A percentile compares a stretch with the other conserved stretches of the same genome.
Evolutionary conservation across 345 rosid species (phyloP).

Genomic region (Orychophragmus violaceus): DNA sequence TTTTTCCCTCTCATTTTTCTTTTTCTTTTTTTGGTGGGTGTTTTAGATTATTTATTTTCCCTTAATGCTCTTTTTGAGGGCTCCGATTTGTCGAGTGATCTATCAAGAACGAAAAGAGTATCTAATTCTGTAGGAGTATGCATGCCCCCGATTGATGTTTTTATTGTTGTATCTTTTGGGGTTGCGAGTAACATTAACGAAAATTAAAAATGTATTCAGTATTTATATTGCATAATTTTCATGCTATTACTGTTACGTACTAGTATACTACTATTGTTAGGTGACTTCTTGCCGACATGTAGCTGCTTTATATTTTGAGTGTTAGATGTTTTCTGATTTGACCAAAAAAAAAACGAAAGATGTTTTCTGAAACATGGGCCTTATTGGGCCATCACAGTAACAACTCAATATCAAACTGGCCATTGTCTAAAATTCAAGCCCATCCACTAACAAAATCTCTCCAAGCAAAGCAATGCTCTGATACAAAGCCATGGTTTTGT

Average conservation of each 20-base stretch:
- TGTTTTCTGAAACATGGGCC: constrained; percentile 7
- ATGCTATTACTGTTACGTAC: neutral
- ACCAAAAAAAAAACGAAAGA: too few species aligned
- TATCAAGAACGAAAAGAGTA: neutral
- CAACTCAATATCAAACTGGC: neutral
- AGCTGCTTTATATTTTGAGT: neutral
- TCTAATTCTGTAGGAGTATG: neutral
- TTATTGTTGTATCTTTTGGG: constrained; percentile 29
- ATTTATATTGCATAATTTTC: constrained; percentile 8
- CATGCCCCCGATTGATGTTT: constrained; percentile 1
- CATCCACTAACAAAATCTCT: neutral
- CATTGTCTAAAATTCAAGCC: neutral
- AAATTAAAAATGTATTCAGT: constrained; percentile 22
- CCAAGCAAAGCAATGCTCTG: neutral
- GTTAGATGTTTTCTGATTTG: too few species aligned
- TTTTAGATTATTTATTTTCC: neutral
- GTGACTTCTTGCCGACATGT: neutral
- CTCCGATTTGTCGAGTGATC: neutral
- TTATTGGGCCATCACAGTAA: neutral
- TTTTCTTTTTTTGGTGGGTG: neutral
- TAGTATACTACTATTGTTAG: neutral
- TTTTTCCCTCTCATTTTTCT: too few species aligned
- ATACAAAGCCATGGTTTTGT: neutral
- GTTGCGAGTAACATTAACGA: constrained; percentile 23
- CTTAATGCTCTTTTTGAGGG: too few species aligned